These are phyloP conservation scores for Hyaloscypha bicolor DNA, from an alignment of 495 filamentous ascomycete genomes.

Conservation along the genomic window DNA sequence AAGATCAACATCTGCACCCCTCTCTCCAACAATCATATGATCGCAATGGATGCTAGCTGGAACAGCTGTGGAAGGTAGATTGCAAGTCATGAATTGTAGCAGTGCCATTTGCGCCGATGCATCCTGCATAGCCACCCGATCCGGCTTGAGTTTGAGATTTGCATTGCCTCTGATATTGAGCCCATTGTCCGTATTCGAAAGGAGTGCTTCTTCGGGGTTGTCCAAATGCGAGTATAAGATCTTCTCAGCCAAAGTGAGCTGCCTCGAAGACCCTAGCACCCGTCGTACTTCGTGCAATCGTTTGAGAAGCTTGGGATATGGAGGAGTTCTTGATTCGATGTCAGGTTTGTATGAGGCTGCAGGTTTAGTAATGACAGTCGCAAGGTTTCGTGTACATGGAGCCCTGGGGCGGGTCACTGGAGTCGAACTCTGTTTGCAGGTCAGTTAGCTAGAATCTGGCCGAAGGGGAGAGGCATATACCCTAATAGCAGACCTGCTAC, in stretches of 20 bases:
- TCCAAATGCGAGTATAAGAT: slow-evolving; percentile 95
- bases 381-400: slow-evolving; percentile 27
- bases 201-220: slow-evolving; percentile 80
- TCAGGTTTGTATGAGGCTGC: slow-evolving; percentile 29
- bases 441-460: slow-evolving; percentile 14
- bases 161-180: slow-evolving; percentile 79
- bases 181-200: slow-evolving; percentile 79
- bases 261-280: slow-evolving; percentile 65
- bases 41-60: slow-evolving; percentile 98
- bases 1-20: slow-evolving; percentile 86
- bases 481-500: slow-evolving; percentile 33
- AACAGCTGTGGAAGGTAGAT: slow-evolving; percentile 86
- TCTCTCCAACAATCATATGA: slow-evolving; percentile 96
- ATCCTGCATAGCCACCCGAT: slow-evolving; percentile 98
- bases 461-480: slow-evolving; percentile 9
- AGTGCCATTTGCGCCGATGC: slow-evolving; percentile 98
- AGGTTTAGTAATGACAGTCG: slow-evolving; percentile 26
- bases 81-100: slow-evolving; percentile 98
- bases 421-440: slow-evolving; percentile 25
- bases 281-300: slow-evolving; percentile 67
- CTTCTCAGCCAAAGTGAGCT: slow-evolving; percentile 92
- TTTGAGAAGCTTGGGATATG: slow-evolving; percentile 63
- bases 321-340: slow-evolving; percentile 37
- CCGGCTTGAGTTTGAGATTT: slow-evolving; percentile 96
- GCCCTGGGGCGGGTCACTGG: slow-evolving; percentile 10